These are phyloP conservation scores for Coemansia biformis DNA, from an alignment of 192 early-diverging fungal genomes.

Conservation along the genomic window DNA sequence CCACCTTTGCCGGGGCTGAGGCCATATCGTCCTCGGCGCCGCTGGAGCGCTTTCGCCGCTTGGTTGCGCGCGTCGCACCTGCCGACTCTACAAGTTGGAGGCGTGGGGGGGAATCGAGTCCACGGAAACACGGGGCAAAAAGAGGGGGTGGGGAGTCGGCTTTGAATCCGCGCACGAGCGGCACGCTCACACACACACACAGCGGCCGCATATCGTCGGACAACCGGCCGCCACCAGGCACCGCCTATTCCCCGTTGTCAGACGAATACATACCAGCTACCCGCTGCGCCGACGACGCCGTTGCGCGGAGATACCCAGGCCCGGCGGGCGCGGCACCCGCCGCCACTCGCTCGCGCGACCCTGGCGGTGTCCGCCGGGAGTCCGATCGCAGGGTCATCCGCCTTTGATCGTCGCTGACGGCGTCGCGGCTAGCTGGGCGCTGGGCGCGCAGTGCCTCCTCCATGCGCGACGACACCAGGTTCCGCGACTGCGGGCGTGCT, in stretches of 20 bases:
- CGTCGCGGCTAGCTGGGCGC: slow-evolving; percentile 5
- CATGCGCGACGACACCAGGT: slow-evolving; percentile 33
- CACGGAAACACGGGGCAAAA: too few relatives aligned
- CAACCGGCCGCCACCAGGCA: too few relatives aligned
- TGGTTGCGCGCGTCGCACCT: slow-evolving; percentile 13
- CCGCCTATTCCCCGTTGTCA: too few relatives aligned
- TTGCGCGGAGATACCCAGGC: slow-evolving; percentile 43
- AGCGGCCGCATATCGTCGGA: not conserved
- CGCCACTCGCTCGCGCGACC: not conserved
- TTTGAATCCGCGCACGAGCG: too few relatives aligned
- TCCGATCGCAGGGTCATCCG: slow-evolving; percentile 45
- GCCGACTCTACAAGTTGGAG: slow-evolving; percentile 20
- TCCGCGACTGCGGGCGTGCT: slow-evolving; percentile 26
- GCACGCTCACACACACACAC: not conserved
- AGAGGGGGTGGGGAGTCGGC: too few relatives aligned
- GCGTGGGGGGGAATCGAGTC: too few relatives aligned
- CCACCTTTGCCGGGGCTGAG: slow-evolving; percentile 12
- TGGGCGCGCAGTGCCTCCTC: slow-evolving; percentile 40
- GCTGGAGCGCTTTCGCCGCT: slow-evolving; percentile 35
- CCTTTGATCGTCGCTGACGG: slow-evolving; percentile 10
- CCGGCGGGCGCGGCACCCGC: not conserved
- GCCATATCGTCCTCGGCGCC: slow-evolving; percentile 3
- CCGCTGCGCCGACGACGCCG: slow-evolving; percentile 38
- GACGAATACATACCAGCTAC: slow-evolving; percentile 9
- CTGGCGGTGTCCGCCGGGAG: not conserved